A percentile compares a stretch with the other conserved stretches of the same genome.
phyloP scores from a whole-genome alignment of 331 rosid genomes.

The Erythrophleum ivorense region DNA sequence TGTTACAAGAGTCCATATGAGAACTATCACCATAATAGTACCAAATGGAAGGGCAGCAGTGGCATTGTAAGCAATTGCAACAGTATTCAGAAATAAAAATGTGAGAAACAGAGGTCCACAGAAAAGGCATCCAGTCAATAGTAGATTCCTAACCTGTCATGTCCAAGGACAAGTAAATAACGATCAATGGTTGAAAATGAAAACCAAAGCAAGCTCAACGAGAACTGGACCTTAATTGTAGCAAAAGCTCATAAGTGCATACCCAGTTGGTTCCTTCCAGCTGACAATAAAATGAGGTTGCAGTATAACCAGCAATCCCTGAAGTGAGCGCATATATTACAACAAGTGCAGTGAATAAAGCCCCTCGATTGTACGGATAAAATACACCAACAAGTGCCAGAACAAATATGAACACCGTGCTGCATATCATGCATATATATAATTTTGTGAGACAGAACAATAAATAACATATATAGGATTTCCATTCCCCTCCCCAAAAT shows the following conservation, averaged over 20 bases:
- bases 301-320: constrained; percentile 73
- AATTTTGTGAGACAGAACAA: constrained; percentile 1
- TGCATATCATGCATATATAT: constrained; percentile 47
- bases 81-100: constrained; percentile 80
- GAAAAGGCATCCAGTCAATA: constrained; percentile 86
- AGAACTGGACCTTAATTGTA: constrained; percentile 27
- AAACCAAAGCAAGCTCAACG: not conserved
- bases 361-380: constrained; percentile 92
- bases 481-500: not conserved
- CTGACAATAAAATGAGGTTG: constrained; percentile 86
- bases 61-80: constrained; percentile 79
- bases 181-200: constrained; percentile 3
- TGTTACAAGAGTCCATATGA: constrained; percentile 87
- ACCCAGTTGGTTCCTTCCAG: constrained; percentile 92
- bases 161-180: constrained; percentile 26
- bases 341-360: constrained; percentile 75
- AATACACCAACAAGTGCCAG: constrained; percentile 90
- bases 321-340: constrained; percentile 58
- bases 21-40: constrained; percentile 84
- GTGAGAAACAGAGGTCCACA: constrained; percentile 67
- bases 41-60: constrained; percentile 95
- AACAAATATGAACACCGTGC: constrained; percentile 71
- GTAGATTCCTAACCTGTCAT: constrained; percentile 80
- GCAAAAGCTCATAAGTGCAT: constrained; percentile 23
- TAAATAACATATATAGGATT: not conserved